Base-by-base conservation (phyloP, 352 stramenopile species). In the Pythium brassicae region DNA sequence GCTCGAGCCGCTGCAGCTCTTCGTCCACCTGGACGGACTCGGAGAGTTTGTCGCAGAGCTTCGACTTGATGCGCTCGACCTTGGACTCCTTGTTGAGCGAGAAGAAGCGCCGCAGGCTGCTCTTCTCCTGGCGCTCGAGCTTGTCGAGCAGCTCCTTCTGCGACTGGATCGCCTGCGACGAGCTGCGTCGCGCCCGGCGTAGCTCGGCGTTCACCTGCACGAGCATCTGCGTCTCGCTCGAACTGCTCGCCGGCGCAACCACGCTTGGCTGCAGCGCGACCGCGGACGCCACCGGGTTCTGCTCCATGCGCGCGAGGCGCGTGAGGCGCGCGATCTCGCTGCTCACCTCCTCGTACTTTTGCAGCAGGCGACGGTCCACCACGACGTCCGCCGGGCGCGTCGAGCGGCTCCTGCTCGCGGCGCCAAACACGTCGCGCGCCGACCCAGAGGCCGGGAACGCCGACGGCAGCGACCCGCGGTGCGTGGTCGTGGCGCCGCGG, bases 81-180 rank as follows among this genome's bases (percentile, higher is more conserved):
- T 83, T 86, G 42, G 79, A 70, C 7, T 79, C 69, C 14, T 77
- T 78, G 57, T 92, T 89, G 47, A 91, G 58, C 10, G 76, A 76
- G 56, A 92, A 89, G 19, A 89, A 77, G 25, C 77, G 73, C 2
- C 82, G 79, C 26, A 89, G 62, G 1, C 76, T 69, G 42, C 77
- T 68, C 23, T 77, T 76, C 50, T 92, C 82, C 45, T 89, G 79
- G 45, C 69, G 71, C 65, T 89, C 82, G 62, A 92, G 86, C 57
- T 92, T 92, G 62, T 92, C 78, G 48, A 92, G 72, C 47, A 92
- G 58, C 55, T 88, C 79, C 55, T 90, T 89, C 61, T 92, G 82
- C 42, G 75, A 85, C 57, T 89, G 79, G 57, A 92, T 87, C 65
- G 86, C 85, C 59, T 87, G 72, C 22, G 69, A 71, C 57, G 82